Base-by-base conservation (phyloP, 108 stramenopile genomes). In the Schizochytrium sp. region DNA sequence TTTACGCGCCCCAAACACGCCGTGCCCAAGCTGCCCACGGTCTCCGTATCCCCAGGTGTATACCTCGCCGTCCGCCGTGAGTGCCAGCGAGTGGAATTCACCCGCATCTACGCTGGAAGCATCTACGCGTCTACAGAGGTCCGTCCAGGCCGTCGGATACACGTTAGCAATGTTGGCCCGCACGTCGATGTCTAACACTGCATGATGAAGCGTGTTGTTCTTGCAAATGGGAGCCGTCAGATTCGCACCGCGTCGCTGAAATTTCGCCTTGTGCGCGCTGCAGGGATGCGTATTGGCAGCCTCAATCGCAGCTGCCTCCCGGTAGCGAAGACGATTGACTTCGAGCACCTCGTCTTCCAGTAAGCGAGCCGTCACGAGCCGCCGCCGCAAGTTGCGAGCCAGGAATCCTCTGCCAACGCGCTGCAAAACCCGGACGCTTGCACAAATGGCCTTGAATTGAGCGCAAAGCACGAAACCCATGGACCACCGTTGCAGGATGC, bases 21-120 rank as follows among this genome's bases (percentile, higher is more conserved):
- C 91, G 72, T 92, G 92, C 21, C 93, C 93, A 23, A 92, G 91
- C 90, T 93, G 93, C 60, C 93, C 91, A 58, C 91, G 88, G 87
- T 45, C 44, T 4, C 60, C 69, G 5, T 6, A 44, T 23, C 92
- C 90, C 89, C 88, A 92, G 4, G 89, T 47, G 60, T 90, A 90
- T 4, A 91, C 92, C 63, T 90, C 90, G 58, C 91, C 91, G 43
- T 91, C 72, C 48, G 87, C 87, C n/a, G 91, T 57, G 6, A 93
- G 88, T 6, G 91, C 91, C 21, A 93, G 72, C 43, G 90, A 60
- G 88, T 92, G 92, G 57, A 91, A 90, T 28, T 88, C 91, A 48
- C 93, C 93, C 87, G 87, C 90, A 23, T 91, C 87, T 25, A 94
- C 71, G 69, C 18, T 25, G 5, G 60, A 34, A 34, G 19, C 76